Base-by-base conservation (phyloP, 2,329 filamentous ascomycete genomes). In the Alternaria arborescens region DNA sequence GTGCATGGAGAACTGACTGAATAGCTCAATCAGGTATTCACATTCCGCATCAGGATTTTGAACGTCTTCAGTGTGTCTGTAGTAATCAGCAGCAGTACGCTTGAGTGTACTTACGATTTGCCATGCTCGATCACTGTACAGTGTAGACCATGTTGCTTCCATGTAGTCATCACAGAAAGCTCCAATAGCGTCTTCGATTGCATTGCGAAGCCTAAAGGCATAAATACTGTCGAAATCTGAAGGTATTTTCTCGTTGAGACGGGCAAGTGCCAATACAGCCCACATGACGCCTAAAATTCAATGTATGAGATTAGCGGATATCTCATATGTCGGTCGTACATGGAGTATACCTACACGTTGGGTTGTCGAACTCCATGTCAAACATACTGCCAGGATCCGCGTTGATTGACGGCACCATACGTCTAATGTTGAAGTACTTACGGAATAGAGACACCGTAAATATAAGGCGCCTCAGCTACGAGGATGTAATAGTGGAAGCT, bases 161-260 rank as follows among this genome's bases (percentile, higher is more conserved):
- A 41, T 30, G 14, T 3, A 16, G 7, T 38, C 30, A 50, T 32
- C 51, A 16, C 51, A 30, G 38, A 41, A 38, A 42, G 40, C 40
- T 34, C 12, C 1, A 16, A 53, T 43, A 24, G 43, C 43, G 16
- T 46, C 14, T 3, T 46, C 26, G 11, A 46, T 14, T 30, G 26
- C 43, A 12, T 28, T 46, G 24, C 43, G 43, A 46, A 46, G 43
- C 43, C 43, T 8, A 28, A n/a, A 8, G 8, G 24, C 24, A n/a
- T 18, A n/a, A 12, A 30, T 14, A 38, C 28, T 22, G 4, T 40
- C 30, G 10, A 12, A 14, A n/a, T 43, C 22, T 4, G 10, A 41
- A n/a, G 43, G 44, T 11, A 56, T 16, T 26, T 32, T 51, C n/a
- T 50, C 42, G 18, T 56, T 16, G 22, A 56, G 54, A 12, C 44